Conservation (phyloP, 352 stramenopile genomes). For the Globisporangium cylindrosporum region DNA sequence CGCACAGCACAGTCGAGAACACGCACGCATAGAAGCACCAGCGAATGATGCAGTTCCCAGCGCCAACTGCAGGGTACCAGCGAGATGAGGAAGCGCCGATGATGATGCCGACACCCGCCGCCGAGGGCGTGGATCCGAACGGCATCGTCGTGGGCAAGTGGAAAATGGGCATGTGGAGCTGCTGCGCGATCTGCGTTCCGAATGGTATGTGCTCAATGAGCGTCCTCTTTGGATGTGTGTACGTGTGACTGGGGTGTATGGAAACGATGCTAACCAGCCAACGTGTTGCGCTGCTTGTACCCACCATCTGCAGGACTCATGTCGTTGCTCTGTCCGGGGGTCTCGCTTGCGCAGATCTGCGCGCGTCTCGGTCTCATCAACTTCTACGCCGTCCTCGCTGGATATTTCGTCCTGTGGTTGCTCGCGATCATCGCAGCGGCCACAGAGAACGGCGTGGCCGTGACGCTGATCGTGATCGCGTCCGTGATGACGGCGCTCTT, state of each 20-base stretch:
- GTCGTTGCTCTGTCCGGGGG: constrained; percentile 22
- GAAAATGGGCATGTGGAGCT: constrained; percentile 30
- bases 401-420: constrained; percentile 32
- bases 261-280: background rate
- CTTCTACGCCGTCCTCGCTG: constrained; percentile 34
- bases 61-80: constrained; percentile 9
- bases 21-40: background rate
- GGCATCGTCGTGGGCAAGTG: constrained; percentile 31
- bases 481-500: constrained; percentile 27
- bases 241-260: background rate
- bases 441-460: constrained; percentile 25
- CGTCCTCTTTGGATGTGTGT: background rate
- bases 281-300: background rate
- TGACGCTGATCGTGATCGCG: constrained; percentile 34
- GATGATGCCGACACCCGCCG: constrained; percentile 17
- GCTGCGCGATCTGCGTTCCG: constrained; percentile 16
- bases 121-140: constrained; percentile 27
- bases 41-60: constrained; percentile 10
- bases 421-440: constrained; percentile 29
- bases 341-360: constrained; percentile 50
- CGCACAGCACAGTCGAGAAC: background rate
- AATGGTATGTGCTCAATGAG: constrained; percentile 20
- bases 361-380: constrained; percentile 37
- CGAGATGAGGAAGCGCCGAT: constrained; percentile 12
- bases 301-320: constrained; percentile 17